These are phyloP conservation scores for Beauveria caledonica DNA, from an alignment of 2,329 filamentous ascomycete species.

Conservation along the genomic window DNA sequence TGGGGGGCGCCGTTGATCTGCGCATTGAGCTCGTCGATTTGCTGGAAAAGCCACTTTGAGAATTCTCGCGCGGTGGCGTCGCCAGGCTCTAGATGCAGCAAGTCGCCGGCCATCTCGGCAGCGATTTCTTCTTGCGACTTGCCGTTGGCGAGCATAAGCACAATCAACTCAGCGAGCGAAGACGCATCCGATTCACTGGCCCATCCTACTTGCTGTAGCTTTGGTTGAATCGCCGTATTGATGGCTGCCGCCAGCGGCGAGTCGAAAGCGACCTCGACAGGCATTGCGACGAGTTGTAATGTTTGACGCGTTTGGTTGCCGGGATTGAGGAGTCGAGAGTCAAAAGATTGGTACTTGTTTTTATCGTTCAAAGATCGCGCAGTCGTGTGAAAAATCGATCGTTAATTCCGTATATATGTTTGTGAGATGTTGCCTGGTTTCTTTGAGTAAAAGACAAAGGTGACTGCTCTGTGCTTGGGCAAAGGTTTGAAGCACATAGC, in stretches of 20 bases:
- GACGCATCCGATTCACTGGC: constrained; percentile 70
- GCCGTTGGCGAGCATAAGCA: constrained; percentile 93
- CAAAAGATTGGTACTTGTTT: constrained; percentile 37
- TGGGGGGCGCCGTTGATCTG: constrained; percentile 46
- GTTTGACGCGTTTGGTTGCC: constrained; percentile 5
- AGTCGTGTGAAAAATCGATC: not conserved
- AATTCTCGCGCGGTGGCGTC: constrained; percentile 79
- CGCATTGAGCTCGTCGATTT: constrained; percentile 60
- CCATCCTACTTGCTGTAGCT: constrained; percentile 91
- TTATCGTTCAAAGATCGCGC: constrained; percentile 46
- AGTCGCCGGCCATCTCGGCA: constrained; percentile 76
- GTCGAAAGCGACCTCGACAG: constrained; percentile 66
- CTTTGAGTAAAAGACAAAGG: not conserved
- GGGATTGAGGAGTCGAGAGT: constrained; percentile 21
- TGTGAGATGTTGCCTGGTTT: constrained; percentile 38
- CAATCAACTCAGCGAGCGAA: constrained; percentile 89
- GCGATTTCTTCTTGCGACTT: constrained; percentile 89
- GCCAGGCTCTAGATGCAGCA: constrained; percentile 73
- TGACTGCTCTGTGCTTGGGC: constrained; percentile 3
- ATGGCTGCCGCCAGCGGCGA: constrained; percentile 81
- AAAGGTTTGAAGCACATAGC: constrained; percentile 6
- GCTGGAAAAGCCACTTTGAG: constrained; percentile 86
- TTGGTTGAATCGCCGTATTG: constrained; percentile 75
- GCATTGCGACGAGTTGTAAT: constrained; percentile 44
- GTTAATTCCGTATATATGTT: constrained; percentile 42